Percentiles rank a stretch among this genome's conserved stretches.
These are phyloP conservation scores for Colletotrichum abscissum DNA, from an alignment of 2,329 filamentous ascomycete genomes.

Conservation along the genomic window DNA sequence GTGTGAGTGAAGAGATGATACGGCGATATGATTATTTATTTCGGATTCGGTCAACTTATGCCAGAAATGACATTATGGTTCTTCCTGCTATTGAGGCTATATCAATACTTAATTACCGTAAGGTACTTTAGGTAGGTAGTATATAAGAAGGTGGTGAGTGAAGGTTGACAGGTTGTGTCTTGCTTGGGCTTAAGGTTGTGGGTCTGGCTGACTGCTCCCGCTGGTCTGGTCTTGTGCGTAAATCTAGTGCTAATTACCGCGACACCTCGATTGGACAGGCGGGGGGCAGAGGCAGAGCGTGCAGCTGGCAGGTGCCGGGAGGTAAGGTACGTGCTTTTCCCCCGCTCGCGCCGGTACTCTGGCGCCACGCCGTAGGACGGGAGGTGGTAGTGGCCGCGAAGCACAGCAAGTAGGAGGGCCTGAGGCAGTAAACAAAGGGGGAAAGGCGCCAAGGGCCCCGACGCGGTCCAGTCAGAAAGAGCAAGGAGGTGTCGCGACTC, in stretches of 20 bases:
- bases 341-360: constrained; percentile 7
- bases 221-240: constrained; percentile 5
- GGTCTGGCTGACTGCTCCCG: neutral
- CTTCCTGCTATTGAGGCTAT: no score
- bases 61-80: no score
- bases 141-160: neutral
- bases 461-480: constrained; percentile 32
- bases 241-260: constrained; percentile 7
- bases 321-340: neutral
- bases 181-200: constrained; percentile 1
- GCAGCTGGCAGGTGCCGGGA: neutral
- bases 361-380: constrained; percentile 4
- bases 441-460: constrained; percentile 7
- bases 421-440: constrained; percentile 35
- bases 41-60: no score
- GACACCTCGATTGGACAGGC: constrained; percentile 22
- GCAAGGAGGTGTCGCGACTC: constrained; percentile 22
- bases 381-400: neutral
- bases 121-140: no score
- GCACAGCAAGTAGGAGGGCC: neutral
- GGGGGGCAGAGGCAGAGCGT: constrained; percentile 13
- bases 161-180: neutral
- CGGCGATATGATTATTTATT: neutral
- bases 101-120: no score
- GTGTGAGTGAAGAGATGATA: no score